Evolutionary conservation across 352 stramenopile genomes (phyloP), one percentile per base, ranked within the genome.

Genomic region (Pythium apleroticum): DNA sequence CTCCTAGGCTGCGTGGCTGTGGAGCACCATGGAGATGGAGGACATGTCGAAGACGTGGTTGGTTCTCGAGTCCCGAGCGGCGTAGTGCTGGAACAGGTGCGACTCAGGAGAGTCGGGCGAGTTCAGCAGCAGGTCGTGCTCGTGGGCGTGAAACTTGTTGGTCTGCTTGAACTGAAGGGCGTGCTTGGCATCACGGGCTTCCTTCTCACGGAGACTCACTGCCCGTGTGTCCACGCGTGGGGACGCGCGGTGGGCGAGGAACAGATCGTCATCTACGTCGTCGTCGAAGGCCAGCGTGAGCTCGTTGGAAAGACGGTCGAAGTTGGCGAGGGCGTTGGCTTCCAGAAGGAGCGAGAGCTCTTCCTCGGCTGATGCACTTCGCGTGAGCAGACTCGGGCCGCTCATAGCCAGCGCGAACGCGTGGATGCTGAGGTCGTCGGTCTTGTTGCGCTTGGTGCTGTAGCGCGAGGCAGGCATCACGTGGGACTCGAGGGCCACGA

Each of bases 401-500:
- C 43, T n/a, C 56, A 41, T 12, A 12, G 25, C 31, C 22, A 54
- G 19, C 17, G 56, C 33, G 22, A 65, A 59, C 37, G 43, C 57
- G 49, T 65, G 49, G 30, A 52, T 22, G 19, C 57, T 52, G 27
- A 62, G 33, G 27, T 66, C 65, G 27, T 57, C 45, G 9, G 52
- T 66, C 52, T 66, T 66, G 65, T 71, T 71, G 30, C 65, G 65
- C 65, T 71, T 71, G 56, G 56, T 31, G 17, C 15, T 58, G 28
- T 6, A 58, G 11, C 52, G 41, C 19, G 11, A 39, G 52, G 17
- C 0, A 43, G 57, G 50, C 72, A 54, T 37, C 71, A 50, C 11
- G 58, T 65, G 71, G 64, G 56, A 69, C 59, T 80, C 81, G 49
- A 90, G 72, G 28, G 78, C 75, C 52, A 86, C 74, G 37, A 90